Conservation (phyloP, 2,329 filamentous ascomycete species). For the Fusarium tjaetaba region DNA sequence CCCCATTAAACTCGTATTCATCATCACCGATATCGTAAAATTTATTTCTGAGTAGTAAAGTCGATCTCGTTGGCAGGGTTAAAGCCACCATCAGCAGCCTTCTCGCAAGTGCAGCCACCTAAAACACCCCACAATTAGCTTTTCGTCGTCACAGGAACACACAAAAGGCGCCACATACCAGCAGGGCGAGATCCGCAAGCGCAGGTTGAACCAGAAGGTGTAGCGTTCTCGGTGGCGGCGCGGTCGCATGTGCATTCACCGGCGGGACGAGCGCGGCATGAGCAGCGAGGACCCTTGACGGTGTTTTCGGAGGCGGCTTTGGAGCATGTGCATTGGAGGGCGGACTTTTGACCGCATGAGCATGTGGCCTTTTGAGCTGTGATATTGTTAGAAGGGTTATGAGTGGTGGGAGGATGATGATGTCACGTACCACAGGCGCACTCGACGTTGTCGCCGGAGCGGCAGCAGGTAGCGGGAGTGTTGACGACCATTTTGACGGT, state of each 20-base stretch:
- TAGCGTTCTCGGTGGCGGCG: slow-evolving; percentile 74
- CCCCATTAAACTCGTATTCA: neutral
- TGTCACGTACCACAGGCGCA: slow-evolving; percentile 66
- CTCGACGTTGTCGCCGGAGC: slow-evolving; percentile 59
- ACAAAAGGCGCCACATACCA: slow-evolving; percentile 57
- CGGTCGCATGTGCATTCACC: slow-evolving; percentile 85
- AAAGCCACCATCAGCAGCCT: slow-evolving; percentile 68
- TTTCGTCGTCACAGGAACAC: neutral
- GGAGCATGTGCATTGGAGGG: slow-evolving; percentile 86
- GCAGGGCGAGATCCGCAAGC: slow-evolving; percentile 79
- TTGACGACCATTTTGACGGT: slow-evolving; percentile 46
- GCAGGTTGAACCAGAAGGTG: slow-evolving; percentile 70
- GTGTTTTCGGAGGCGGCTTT: slow-evolving; percentile 81
- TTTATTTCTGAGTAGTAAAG: slow-evolving; percentile 73
- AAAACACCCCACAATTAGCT: slow-evolving; percentile 7
- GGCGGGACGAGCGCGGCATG: slow-evolving; percentile 82
- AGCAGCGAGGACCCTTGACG: slow-evolving; percentile 78
- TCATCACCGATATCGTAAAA: neutral
- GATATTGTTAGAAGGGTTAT: slow-evolving; percentile 6
- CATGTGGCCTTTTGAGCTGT: slow-evolving; percentile 74
- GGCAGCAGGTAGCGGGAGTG: slow-evolving; percentile 64
- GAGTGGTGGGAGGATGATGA: neutral
- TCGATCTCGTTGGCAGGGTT: slow-evolving; percentile 80
- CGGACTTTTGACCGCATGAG: slow-evolving; percentile 89
- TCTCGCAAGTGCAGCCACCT: slow-evolving; percentile 86